A percentile compares a stretch with the other conserved stretches of the same genome.
Conservation (phyloP, 768 basidiomycete species). For the Kwoniella bestiolae region DNA sequence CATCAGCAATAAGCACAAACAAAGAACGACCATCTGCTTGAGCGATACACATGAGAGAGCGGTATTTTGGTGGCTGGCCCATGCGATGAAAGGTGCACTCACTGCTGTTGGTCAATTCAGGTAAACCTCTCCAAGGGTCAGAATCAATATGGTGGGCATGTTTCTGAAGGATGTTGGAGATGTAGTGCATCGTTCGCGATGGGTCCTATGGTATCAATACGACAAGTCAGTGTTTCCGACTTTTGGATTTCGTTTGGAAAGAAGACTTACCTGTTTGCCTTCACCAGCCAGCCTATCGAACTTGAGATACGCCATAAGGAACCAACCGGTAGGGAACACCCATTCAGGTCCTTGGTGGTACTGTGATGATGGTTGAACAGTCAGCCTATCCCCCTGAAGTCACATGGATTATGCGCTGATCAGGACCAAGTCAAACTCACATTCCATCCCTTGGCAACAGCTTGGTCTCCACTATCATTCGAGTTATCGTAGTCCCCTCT, state of each 20-base stretch:
- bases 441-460: conserved; percentile 92
- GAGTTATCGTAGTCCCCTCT: conserved; percentile 90
- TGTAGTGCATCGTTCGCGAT: conserved; percentile 73
- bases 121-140: conserved; percentile 91
- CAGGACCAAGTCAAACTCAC: conserved; percentile 66
- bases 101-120: conserved; percentile 65
- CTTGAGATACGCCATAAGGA: conserved; percentile 86
- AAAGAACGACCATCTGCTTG: too few relatives aligned
- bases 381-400: not conserved
- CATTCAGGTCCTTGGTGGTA: conserved; percentile 81
- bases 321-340: conserved; percentile 95
- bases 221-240: not conserved
- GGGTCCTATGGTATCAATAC: conserved; percentile 62
- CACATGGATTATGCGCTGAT: not conserved
- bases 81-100: too few relatives aligned
- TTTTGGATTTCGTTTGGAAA: not conserved
- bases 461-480: conserved; percentile 81
- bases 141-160: conserved; percentile 74
- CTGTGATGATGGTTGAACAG: conserved; percentile 6
- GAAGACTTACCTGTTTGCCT: conserved; percentile 67
- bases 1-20: too few relatives aligned
- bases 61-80: too few relatives aligned
- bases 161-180: conserved; percentile 73
- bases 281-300: conserved; percentile 75
- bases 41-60: too few relatives aligned